Conservation (phyloP, 2,329 filamentous ascomycete species). For the Hypocrella siamensis region DNA sequence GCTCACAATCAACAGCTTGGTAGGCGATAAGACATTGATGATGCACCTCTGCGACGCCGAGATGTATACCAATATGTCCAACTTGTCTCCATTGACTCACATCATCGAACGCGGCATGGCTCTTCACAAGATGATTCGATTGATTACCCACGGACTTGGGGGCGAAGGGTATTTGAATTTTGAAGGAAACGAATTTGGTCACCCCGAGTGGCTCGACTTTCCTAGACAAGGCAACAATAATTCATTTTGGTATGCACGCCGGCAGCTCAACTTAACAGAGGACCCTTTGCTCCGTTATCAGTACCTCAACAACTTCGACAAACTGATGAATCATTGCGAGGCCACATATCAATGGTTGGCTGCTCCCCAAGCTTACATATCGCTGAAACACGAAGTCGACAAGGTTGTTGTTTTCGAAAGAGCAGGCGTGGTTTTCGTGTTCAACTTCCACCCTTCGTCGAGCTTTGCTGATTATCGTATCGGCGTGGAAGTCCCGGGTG, state of each 20-base stretch:
- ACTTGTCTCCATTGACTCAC: constrained; percentile 65
- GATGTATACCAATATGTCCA: constrained; percentile 96
- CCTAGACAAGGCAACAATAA: constrained; percentile 85
- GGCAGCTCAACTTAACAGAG: constrained; percentile 85
- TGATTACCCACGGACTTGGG: constrained; percentile 79
- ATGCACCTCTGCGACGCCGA: constrained; percentile 98
- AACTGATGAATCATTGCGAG: constrained; percentile 77
- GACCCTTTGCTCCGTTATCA: constrained; percentile 75
- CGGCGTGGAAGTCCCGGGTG: constrained; percentile 70
- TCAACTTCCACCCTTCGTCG: constrained; percentile 80
- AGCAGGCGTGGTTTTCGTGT: constrained; percentile 77
- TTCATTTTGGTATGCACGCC: constrained; percentile 85
- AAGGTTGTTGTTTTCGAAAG: constrained; percentile 95
- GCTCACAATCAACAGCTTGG: constrained; percentile 42
- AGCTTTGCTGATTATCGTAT: constrained; percentile 90
- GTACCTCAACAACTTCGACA: constrained; percentile 88
- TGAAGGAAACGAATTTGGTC: constrained; percentile 96
- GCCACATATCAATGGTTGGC: constrained; percentile 85
- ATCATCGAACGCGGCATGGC: constrained; percentile 82
- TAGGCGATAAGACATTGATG: constrained; percentile 92
- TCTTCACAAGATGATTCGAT: constrained; percentile 93
- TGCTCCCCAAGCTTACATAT: constrained; percentile 74
- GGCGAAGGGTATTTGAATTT: constrained; percentile 98
- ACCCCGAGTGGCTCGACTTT: constrained; percentile 98
- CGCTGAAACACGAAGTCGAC: constrained; percentile 82